phyloP scores from a whole-genome alignment of 257 asterid species.

The Solanum piurae region DNA sequence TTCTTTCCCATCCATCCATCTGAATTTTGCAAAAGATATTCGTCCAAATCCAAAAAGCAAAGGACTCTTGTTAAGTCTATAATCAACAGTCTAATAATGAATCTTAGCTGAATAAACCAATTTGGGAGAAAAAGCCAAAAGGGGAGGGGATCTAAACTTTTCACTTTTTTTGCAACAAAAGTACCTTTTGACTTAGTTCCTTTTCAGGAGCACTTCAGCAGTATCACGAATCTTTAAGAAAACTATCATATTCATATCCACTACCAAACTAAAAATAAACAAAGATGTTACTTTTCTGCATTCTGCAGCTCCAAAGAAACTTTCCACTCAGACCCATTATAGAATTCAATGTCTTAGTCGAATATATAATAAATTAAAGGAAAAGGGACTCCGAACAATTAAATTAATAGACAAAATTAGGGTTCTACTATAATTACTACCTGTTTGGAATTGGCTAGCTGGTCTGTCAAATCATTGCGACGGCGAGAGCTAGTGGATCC shows the following conservation, averaged over 20 bases:
- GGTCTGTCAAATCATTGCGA: constrained; percentile 45
- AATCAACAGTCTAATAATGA: not conserved
- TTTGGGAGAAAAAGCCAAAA: not conserved
- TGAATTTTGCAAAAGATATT: not conserved
- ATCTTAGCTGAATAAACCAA: not conserved
- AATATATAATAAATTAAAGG: not conserved
- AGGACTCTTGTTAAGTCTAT: not conserved
- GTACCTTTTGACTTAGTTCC: not conserved
- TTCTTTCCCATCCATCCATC: not conserved
- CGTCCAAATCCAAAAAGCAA: not conserved
- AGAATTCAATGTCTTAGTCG: not conserved
- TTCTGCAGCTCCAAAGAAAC: not conserved
- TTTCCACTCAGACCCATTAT: not conserved
- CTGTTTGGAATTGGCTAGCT: constrained; percentile 28
- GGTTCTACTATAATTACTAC: not conserved
- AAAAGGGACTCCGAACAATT: not conserved
- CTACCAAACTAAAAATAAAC: not conserved
- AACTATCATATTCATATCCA: not conserved
- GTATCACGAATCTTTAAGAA: not conserved
- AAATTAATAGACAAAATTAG: not conserved
- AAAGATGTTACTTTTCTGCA: not conserved
- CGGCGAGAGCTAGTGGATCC: constrained; percentile 97
- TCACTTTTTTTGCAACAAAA: not conserved
- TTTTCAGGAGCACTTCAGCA: not conserved
- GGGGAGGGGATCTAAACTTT: not conserved